phyloP scores from a whole-genome alignment of 2,329 filamentous ascomycete species.

The Tolypocladium amazonense region DNA sequence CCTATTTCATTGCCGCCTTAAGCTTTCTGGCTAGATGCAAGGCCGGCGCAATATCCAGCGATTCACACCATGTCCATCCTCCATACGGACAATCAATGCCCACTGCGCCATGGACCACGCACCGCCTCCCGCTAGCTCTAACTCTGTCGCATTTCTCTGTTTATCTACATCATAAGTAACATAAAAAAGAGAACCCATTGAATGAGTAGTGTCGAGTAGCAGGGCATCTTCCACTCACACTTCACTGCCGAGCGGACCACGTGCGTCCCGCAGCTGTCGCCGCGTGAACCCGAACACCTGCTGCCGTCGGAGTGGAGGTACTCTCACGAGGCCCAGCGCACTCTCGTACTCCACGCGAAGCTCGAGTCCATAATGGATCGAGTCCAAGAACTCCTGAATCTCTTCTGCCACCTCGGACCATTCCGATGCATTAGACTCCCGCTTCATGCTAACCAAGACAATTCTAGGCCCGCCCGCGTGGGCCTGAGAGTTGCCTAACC shows the following conservation, averaged over 20 bases:
- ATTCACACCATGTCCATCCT: too few species aligned
- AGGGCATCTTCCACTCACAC: too few species aligned
- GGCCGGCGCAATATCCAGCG: too few species aligned
- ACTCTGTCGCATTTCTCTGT: slow-evolving; percentile 1
- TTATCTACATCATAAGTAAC: neutral
- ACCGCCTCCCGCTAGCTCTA: too few species aligned
- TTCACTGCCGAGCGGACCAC: neutral
- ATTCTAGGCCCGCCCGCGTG: neutral
- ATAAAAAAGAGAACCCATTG: too few species aligned
- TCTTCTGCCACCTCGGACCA: neutral
- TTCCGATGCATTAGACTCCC: neutral
- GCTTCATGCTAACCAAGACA: neutral
- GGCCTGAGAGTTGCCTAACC: neutral
- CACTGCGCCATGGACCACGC: too few species aligned
- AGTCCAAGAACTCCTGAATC: neutral
- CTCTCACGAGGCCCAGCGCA: neutral
- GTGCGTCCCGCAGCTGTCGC: neutral
- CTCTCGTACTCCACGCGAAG: neutral
- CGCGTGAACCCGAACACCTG: too few species aligned
- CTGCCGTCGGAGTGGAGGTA: neutral
- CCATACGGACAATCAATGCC: too few species aligned
- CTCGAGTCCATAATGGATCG: neutral
- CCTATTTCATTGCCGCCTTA: too few species aligned
- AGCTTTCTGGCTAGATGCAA: too few species aligned
- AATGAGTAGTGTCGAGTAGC: too few species aligned